Evolutionary conservation across 306 rosid genomes (phyloP).

Genomic region (Prunus fruticosa): DNA sequence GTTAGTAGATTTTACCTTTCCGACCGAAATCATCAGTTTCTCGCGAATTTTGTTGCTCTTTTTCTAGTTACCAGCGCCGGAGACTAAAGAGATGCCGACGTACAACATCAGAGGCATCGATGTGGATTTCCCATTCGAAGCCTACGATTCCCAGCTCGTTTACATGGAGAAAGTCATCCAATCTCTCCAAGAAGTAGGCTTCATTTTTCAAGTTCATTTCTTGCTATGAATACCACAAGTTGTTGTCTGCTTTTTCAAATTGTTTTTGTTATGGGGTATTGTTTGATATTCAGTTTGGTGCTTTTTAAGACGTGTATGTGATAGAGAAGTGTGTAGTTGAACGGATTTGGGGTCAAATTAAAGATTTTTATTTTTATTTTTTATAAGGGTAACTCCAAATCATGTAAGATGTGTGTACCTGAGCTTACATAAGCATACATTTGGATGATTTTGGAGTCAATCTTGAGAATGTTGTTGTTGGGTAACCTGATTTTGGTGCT

Average conservation of each 20-base stretch:
- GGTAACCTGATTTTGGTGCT: not conserved
- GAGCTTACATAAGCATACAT: not conserved
- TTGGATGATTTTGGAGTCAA: not conserved
- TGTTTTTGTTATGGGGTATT: not conserved
- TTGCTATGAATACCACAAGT: not conserved
- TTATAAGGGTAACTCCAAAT: not conserved
- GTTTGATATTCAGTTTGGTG: not conserved
- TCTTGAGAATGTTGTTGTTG: not conserved
- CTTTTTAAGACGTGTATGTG: not conserved
- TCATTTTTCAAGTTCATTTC: not conserved
- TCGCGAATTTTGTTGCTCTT: not conserved
- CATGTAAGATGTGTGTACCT: not conserved
- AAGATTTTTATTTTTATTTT: not conserved
- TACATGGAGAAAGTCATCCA: conserved; percentile 95
- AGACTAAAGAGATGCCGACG: conserved; percentile 58
- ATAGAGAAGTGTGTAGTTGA: not conserved
- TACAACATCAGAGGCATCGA: conserved; percentile 72
- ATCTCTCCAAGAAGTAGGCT: conserved; percentile 74
- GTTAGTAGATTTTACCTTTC: conserved; percentile 11
- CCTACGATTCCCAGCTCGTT: conserved; percentile 88
- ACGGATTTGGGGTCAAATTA: not conserved
- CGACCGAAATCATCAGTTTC: not conserved
- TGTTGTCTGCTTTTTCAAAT: not conserved
- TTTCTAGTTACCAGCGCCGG: not conserved
- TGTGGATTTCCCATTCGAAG: conserved; percentile 83